Percentiles rank a stretch among this genome's conserved stretches.
Conservation (phyloP, 352 stramenopile species). For the Phytophthora aleatoria region DNA sequence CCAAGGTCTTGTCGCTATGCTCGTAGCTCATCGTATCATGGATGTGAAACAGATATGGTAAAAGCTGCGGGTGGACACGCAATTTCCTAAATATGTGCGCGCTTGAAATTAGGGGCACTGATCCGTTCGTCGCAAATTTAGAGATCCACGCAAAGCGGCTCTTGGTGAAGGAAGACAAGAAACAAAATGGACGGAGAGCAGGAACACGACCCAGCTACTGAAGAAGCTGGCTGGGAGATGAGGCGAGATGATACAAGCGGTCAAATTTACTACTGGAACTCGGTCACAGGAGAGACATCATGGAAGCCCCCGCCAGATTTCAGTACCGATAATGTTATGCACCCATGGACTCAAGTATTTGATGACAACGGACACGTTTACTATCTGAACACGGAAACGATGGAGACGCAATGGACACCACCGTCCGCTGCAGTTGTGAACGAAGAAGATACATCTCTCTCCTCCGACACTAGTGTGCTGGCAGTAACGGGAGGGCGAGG, state of each 20-base stretch:
- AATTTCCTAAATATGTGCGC: too few relatives aligned
- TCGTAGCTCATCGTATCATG: too few relatives aligned
- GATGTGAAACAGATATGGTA: too few relatives aligned
- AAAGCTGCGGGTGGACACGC: too few relatives aligned
- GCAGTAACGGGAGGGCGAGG: conserved; percentile 20
- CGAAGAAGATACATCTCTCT: neutral
- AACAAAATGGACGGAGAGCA: conserved; percentile 20
- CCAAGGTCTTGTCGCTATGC: too few relatives aligned
- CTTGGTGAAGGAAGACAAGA: conserved; percentile 12
- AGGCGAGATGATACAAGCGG: conserved; percentile 50
- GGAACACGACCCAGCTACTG: neutral
- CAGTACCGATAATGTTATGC: neutral
- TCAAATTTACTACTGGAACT: conserved; percentile 57
- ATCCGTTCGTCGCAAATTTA: too few relatives aligned
- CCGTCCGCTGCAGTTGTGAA: conserved; percentile 19
- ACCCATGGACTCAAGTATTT: conserved; percentile 47
- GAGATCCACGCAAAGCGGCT: neutral
- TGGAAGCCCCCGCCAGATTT: conserved; percentile 42
- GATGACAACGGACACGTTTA: conserved; percentile 53
- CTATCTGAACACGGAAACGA: conserved; percentile 57
- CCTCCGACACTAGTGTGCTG: conserved; percentile 3
- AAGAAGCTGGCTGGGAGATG: conserved; percentile 45
- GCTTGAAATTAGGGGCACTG: too few relatives aligned
- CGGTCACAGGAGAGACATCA: conserved; percentile 53
- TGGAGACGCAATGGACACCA: conserved; percentile 59